Percentiles rank a stretch among this genome's conserved stretches.
phyloP scores from a whole-genome alignment of 2,329 filamentous ascomycete genomes.

The Alternaria postmessia region DNA sequence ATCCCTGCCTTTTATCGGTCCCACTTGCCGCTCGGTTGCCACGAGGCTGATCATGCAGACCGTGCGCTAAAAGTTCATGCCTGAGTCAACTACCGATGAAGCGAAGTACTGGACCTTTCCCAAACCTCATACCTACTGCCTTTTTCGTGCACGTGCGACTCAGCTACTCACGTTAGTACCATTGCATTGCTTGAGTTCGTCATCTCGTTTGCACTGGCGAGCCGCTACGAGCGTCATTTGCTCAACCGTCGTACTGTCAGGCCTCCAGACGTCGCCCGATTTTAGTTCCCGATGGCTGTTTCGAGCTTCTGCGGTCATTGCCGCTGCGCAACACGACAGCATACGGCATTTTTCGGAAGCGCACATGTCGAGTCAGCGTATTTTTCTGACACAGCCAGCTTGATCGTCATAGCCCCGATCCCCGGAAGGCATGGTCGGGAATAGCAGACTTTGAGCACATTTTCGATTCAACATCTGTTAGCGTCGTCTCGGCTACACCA shows the following conservation, averaged over 20 bases:
- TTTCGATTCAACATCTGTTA: neutral
- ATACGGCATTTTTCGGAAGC: neutral
- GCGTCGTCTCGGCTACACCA: neutral
- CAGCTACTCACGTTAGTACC: neutral
- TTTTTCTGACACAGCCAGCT: neutral
- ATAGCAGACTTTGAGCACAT: neutral
- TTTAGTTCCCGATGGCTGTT: neutral
- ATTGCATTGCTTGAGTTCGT: neutral
- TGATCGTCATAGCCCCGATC: neutral
- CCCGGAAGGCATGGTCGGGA: neutral
- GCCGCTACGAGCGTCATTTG: neutral
- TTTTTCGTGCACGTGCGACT: neutral
- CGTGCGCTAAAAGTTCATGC: neutral
- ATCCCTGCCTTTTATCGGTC: conserved; percentile 1
- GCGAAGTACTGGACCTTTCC: neutral
- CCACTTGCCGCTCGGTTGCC: conserved; percentile 3
- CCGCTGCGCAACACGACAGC: neutral
- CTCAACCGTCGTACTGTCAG: neutral
- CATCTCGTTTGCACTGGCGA: neutral
- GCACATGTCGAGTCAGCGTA: neutral
- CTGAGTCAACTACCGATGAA: neutral
- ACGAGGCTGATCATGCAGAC: neutral
- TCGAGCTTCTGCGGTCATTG: neutral
- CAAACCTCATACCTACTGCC: neutral
- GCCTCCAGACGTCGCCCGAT: neutral